phyloP scores from a whole-genome alignment of 495 filamentous ascomycete genomes.

The Penicillium pancosmium region DNA sequence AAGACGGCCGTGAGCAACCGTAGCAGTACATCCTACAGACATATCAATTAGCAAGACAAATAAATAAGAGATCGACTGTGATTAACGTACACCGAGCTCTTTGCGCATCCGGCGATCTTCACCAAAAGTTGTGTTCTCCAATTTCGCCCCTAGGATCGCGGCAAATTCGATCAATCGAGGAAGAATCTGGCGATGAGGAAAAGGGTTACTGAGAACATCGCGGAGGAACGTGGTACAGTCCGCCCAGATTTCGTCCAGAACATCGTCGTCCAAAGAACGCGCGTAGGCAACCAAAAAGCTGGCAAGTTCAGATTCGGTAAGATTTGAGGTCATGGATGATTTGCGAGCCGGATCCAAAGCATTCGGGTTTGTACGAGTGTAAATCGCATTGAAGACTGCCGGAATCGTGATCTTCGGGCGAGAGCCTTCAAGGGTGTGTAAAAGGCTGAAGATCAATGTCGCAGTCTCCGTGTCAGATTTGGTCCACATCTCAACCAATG shows the following conservation, averaged over 20 bases:
- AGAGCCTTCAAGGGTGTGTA: slow-evolving; percentile 90
- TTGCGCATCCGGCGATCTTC: slow-evolving; percentile 93
- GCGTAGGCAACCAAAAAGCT: slow-evolving; percentile 89
- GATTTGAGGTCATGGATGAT: slow-evolving; percentile 81
- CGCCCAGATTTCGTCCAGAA: slow-evolving; percentile 98
- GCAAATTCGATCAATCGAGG: slow-evolving; percentile 87
- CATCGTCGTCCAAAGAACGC: slow-evolving; percentile 88
- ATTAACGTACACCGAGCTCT: slow-evolving; percentile 76
- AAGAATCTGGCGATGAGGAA: slow-evolving; percentile 90
- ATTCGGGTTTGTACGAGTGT: slow-evolving; percentile 83
- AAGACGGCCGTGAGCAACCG: slow-evolving; percentile 88
- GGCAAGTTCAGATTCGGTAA: slow-evolving; percentile 80
- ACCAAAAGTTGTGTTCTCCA: slow-evolving; percentile 97
- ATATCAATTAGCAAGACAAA: slow-evolving; percentile 22
- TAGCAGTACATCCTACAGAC: slow-evolving; percentile 77
- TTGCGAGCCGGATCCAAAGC: slow-evolving; percentile 79
- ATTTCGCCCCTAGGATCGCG: slow-evolving; percentile 85
- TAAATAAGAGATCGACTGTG: neutral
- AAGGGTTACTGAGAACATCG: slow-evolving; percentile 89
- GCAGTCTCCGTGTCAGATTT: slow-evolving; percentile 45
- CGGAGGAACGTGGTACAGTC: slow-evolving; percentile 91
- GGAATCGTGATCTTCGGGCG: slow-evolving; percentile 91
- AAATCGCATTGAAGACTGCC: slow-evolving; percentile 96
- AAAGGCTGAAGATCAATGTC: slow-evolving; percentile 69
- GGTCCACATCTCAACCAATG: slow-evolving; percentile 80